phyloP scores from a whole-genome alignment of 1,284 basidiomycete genomes.

The Trichosporon sp. region DNA sequence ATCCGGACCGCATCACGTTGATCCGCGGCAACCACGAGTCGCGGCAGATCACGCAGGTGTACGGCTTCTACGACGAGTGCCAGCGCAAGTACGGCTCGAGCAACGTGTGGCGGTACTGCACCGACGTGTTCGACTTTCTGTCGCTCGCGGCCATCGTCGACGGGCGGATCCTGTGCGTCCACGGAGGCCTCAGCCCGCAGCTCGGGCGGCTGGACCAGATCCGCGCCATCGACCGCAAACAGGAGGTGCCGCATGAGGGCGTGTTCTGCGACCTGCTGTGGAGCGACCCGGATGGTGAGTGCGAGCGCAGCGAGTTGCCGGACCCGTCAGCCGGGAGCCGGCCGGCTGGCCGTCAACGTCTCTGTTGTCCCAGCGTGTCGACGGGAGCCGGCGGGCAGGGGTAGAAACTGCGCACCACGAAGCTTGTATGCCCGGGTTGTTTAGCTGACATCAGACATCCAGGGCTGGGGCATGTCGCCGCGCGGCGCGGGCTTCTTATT shows the following conservation, averaged over 20 bases:
- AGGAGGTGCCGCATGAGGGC: conserved; percentile 99
- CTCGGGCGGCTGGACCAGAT: conserved; percentile 88
- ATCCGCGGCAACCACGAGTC: conserved; percentile 98
- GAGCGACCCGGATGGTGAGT: conserved; percentile 93
- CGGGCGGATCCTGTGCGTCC: conserved; percentile 84
- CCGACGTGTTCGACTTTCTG: conserved; percentile 97
- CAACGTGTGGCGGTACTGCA: conserved; percentile 97
- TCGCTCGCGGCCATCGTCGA: conserved; percentile 92
- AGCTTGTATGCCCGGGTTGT: background rate
- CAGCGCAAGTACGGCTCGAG: conserved; percentile 63
- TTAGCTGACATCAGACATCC: conserved; percentile 60
- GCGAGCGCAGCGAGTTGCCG: background rate
- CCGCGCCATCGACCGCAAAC: conserved; percentile 88
- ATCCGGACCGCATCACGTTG: conserved; percentile 94
- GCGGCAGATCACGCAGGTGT: conserved; percentile 97
- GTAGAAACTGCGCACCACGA: background rate
- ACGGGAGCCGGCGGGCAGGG: no score
- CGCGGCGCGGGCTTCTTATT: conserved; percentile 94
- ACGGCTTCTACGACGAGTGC: conserved; percentile 99
- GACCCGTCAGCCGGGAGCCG: no score
- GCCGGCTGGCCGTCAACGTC: background rate
- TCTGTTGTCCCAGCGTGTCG: no score
- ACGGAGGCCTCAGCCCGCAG: conserved; percentile 89
- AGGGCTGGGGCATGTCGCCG: conserved; percentile 94
- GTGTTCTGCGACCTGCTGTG: conserved; percentile 98